phyloP scores from a whole-genome alignment of 1,284 basidiomycete species.

The Rhodotorula sp. region DNA sequence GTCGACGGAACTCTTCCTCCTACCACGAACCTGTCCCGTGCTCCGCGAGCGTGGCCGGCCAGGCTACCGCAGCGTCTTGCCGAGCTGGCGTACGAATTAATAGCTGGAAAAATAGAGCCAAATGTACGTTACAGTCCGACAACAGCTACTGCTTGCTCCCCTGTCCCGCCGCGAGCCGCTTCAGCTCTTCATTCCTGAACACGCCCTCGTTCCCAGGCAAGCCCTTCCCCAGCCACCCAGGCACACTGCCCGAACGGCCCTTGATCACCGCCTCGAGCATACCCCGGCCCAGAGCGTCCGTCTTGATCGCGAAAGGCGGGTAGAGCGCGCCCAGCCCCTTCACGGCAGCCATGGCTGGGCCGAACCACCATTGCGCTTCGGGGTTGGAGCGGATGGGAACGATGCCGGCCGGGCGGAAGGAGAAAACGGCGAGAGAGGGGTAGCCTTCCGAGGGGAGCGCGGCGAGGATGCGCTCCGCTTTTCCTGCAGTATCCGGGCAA shows the following conservation, averaged over 20 bases:
- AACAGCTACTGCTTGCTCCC: too few relatives aligned
- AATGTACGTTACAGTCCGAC: too few relatives aligned
- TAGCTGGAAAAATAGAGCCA: too few relatives aligned
- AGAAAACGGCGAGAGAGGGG: conserved; percentile 19
- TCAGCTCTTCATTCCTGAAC: conserved; percentile 29
- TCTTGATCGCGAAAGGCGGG: background rate
- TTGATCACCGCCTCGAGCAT: conserved; percentile 16
- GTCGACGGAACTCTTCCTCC: too few relatives aligned
- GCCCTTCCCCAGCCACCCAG: conserved; percentile 30
- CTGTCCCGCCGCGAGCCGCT: conserved; percentile 6
- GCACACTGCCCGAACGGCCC: conserved; percentile 4
- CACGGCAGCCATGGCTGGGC: background rate
- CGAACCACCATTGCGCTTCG: background rate
- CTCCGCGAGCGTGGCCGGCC: too few relatives aligned
- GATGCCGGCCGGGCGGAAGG: conserved; percentile 33
- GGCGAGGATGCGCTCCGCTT: conserved; percentile 17
- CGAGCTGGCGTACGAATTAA: too few relatives aligned
- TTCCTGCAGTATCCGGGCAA: background rate
- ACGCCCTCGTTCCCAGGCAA: conserved; percentile 16
- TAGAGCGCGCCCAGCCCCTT: background rate
- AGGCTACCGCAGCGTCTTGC: too few relatives aligned
- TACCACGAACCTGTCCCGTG: too few relatives aligned
- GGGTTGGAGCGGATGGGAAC: conserved; percentile 12
- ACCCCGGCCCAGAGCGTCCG: conserved; percentile 16
- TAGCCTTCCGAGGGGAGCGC: background rate